Conservation (phyloP, 2,329 filamentous ascomycete species). For the Aspergillus hiratsukae region DNA sequence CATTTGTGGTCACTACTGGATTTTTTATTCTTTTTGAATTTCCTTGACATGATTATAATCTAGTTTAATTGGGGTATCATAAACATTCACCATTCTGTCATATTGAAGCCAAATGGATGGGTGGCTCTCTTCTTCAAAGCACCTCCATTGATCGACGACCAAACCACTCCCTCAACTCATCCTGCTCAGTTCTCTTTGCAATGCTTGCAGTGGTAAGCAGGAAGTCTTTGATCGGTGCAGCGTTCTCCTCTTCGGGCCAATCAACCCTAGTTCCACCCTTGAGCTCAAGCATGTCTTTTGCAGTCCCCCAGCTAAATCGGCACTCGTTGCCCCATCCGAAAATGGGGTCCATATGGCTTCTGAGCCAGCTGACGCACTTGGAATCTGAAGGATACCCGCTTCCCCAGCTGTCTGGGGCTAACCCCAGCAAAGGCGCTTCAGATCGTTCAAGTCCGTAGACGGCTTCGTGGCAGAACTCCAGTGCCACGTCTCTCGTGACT, state of each 20-base stretch:
- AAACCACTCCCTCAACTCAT: conserved; percentile 80
- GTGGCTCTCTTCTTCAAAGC: conserved; percentile 49
- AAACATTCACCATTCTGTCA: conserved; percentile 18
- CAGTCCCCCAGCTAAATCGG: conserved; percentile 92
- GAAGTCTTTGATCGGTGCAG: conserved; percentile 69
- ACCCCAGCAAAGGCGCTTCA: conserved; percentile 27
- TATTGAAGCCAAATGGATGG: conserved; percentile 8
- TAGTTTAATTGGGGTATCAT: conserved; percentile 22
- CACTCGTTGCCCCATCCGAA: conserved; percentile 96
- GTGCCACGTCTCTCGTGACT: conserved; percentile 84
- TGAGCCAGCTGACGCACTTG: conserved; percentile 76
- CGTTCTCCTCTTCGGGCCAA: conserved; percentile 75
- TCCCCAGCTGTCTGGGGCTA: conserved; percentile 62
- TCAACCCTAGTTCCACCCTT: conserved; percentile 70
- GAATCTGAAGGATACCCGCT: conserved; percentile 90
- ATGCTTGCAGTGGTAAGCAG: conserved; percentile 47
- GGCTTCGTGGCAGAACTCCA: conserved; percentile 70
- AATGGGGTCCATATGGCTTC: conserved; percentile 79
- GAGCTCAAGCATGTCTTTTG: conserved; percentile 85
- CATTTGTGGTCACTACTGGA: neutral
- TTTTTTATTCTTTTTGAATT: neutral
- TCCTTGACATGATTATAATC: neutral
- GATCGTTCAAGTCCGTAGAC: conserved; percentile 35
- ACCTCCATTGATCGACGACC: conserved; percentile 65
- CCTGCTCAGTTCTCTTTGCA: conserved; percentile 49